Evolutionary conservation across 495 filamentous ascomycete genomes (phyloP), one percentile per base, ranked within the genome.

Genomic region (Pyrenula aspistea): DNA sequence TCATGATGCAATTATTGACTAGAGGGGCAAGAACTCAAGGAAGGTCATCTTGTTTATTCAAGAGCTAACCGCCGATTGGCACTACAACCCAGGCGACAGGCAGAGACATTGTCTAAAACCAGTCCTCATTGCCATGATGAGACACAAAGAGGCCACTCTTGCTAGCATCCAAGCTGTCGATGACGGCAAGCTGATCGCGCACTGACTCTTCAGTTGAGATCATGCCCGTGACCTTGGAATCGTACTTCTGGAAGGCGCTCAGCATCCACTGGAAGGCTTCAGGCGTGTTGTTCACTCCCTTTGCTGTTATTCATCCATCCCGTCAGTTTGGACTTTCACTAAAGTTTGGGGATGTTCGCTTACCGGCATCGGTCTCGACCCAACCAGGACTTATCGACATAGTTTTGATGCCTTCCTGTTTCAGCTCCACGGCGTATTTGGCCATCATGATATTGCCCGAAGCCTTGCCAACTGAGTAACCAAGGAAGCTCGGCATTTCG

Each of bases 401-500:
- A 42, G 68, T 56, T 20, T 66, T 62, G 56, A 75, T 69, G 3
- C 69, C 67, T 42, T 68, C 57, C 1, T 56, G 58, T 48, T 60
- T 63, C 25, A 67, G 61, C 47, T 68, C 64, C 19, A 57, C 63
- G 10, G 63, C 63, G 56, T 69, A 76, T 60, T 76, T 76, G 55
- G 69, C 70, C 23, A 71, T 67, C n/a, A 65, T 59, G 3, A 75
- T 60, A 59, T 78, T 77, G 61, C 70, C 60, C 1, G 65, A 71
- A 2, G 71, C 69, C 55, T 78, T 78, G 22, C 63, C 62, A 22
- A 64, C 58, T 2, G 67, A 61, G 59, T 74, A 76, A 31, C 63
- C 51, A 11, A 67, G 60, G 25, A 53, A 55, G 51, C 56, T 51
- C 21, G 61, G 60, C 31, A 42, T 42, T 15, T 42, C 31, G 31